Evolutionary conservation across 2,329 filamentous ascomycete species (phyloP), one percentile per base, ranked within the genome.

Genomic region (Polychaeton citri): DNA sequence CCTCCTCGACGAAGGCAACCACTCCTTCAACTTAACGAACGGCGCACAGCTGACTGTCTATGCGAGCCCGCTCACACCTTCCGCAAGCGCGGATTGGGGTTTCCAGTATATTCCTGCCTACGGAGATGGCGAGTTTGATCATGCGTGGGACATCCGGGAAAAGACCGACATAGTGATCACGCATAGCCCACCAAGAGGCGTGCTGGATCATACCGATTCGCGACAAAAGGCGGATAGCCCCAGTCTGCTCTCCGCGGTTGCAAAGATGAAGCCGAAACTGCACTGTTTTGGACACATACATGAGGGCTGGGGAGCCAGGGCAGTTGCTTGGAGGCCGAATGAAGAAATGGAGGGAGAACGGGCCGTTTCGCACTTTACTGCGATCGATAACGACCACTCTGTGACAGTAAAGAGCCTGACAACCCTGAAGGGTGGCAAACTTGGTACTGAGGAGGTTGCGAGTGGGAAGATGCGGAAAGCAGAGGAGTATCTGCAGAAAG

Each of bases 221-320:
- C 31, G 41, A 35, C 20, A 44, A 7, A 41, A 48, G 34, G 59
- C 57, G 13, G 68, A 71, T 15, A 67, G 67, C 39, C 43, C 45
- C 0, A 41, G 59, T 12, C 59, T 76, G 2, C 63, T 72, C 36
- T 50, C 48, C 0, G 66, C 71, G 0, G 47, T 75, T 0, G 55
- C 60, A 1, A 47, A 48, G 0, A 58, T 63, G 1, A 57, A 54
- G 19, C 71, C 71, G 2, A 48, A 50, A 5, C 42, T 75, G 3
- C 68, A 73, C 47, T 74, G 69, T 48, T 75, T 74, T 39, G 71
- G 71, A 0, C 72, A 75, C 41, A 67, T 74, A n/a, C 72, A 76
- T 46, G 68, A 73, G 43, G 65, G 60, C 0, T 79, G 72, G 70
- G 76, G 75, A 2, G 66, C 62, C 0, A 68, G 65, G 35, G 40